Percentiles rank a stretch among this genome's conserved stretches.
These are phyloP conservation scores for Aspergillus fumigatiaffinis DNA, from an alignment of 2,329 filamentous ascomycete species.

Conservation along the genomic window DNA sequence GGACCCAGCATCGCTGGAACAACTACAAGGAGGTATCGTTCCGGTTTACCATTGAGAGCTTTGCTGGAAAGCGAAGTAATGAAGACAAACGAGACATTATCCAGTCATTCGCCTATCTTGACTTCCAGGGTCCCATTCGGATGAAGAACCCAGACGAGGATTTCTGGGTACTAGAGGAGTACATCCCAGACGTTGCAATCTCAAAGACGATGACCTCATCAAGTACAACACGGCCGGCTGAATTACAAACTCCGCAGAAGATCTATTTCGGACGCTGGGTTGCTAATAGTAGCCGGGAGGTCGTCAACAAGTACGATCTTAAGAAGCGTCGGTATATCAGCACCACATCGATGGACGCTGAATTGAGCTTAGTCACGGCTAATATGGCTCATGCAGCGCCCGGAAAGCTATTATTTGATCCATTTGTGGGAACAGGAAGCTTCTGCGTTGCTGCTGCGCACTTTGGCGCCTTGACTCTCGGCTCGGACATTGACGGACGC, in stretches of 20 bases:
- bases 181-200: slow-evolving; percentile 48
- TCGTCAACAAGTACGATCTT: slow-evolving; percentile 72
- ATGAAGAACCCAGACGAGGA: slow-evolving; percentile 70
- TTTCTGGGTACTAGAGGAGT: slow-evolving; percentile 82
- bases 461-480: slow-evolving; percentile 78
- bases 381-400: slow-evolving; percentile 81
- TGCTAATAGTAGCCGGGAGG: slow-evolving; percentile 61
- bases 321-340: slow-evolving; percentile 94
- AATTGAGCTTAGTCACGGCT: slow-evolving; percentile 84
- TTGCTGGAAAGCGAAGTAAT: slow-evolving; percentile 65
- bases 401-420: slow-evolving; percentile 86
- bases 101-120: slow-evolving; percentile 74
- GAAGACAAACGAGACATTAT: slow-evolving; percentile 69
- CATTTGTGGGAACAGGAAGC: slow-evolving; percentile 91
- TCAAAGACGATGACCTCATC: slow-evolving; percentile 2
- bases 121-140: slow-evolving; percentile 71
- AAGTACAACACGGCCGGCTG: slow-evolving; percentile 33
- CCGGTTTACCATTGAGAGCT: slow-evolving; percentile 81
- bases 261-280: slow-evolving; percentile 72
- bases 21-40: slow-evolving; percentile 65
- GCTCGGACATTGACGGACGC: slow-evolving; percentile 90
- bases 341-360: slow-evolving; percentile 96
- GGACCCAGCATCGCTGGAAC: slow-evolving; percentile 63
- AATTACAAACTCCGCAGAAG: slow-evolving; percentile 52
- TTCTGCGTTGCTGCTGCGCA: slow-evolving; percentile 88